phyloP scores from a whole-genome alignment of 495 filamentous ascomycete genomes.

The Penicillium angulare region DNA sequence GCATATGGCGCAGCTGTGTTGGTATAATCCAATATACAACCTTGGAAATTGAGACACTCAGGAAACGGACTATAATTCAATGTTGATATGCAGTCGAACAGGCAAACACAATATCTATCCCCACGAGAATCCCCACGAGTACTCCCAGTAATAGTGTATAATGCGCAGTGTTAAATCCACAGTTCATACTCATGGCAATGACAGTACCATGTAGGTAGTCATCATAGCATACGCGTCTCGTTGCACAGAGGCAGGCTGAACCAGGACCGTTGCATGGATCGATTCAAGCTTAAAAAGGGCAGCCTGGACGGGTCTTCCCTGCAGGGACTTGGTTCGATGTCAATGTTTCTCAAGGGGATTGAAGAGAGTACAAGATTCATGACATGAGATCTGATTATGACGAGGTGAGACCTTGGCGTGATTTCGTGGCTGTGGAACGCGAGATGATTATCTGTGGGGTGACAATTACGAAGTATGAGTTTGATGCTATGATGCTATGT shows the following conservation, averaged over 20 bases:
- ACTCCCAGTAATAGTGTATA: too few species aligned
- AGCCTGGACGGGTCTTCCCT: conserved; percentile 3
- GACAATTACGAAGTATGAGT: too few species aligned
- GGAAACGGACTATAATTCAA: too few species aligned
- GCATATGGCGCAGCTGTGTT: too few species aligned
- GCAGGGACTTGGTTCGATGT: conserved; percentile 6
- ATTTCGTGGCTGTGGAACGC: not conserved
- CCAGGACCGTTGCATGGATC: conserved; percentile 3
- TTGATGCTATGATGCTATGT: not conserved
- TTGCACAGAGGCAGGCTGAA: conserved; percentile 2
- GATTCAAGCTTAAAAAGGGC: conserved; percentile 8
- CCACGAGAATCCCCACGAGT: too few species aligned
- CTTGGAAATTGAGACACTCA: too few species aligned
- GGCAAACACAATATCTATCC: too few species aligned
- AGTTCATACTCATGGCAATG: not conserved
- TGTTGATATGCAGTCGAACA: too few species aligned
- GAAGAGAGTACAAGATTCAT: not conserved
- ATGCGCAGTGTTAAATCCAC: too few species aligned
- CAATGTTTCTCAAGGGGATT: not conserved
- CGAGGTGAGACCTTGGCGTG: not conserved
- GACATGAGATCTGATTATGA: not conserved
- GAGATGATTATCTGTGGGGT: not conserved
- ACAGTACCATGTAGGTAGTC: not conserved
- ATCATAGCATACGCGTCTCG: conserved; percentile 6
- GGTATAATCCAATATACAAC: too few species aligned